phyloP scores from a whole-genome alignment of 1,284 basidiomycete genomes.

The Neonothopanus nambi region DNA sequence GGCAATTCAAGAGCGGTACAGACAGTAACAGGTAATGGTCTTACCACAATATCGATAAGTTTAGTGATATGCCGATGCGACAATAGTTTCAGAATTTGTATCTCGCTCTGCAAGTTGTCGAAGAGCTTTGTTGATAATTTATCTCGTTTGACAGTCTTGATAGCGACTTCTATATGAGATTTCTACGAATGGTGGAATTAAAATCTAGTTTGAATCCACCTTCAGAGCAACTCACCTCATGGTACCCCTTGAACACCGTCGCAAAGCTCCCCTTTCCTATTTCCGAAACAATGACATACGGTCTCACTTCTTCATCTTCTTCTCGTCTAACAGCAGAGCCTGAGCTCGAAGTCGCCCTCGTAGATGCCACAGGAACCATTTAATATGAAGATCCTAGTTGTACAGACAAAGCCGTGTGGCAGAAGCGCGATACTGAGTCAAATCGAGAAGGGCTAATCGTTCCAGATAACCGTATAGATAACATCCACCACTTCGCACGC shows the following conservation, averaged over 20 bases:
- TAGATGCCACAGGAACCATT: no score
- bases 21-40: slow-evolving; percentile 22
- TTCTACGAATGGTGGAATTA: slow-evolving; percentile 53
- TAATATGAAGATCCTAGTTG: no score
- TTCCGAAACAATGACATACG: slow-evolving; percentile 72
- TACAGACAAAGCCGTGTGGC: no score
- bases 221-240: slow-evolving; percentile 61
- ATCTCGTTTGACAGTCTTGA: slow-evolving; percentile 92
- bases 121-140: slow-evolving; percentile 91
- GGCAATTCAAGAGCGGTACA: not conserved
- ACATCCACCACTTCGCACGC: no score
- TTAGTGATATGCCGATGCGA: slow-evolving; percentile 94
- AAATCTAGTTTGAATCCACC: not conserved
- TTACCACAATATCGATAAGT: slow-evolving; percentile 87
- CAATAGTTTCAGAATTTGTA: slow-evolving; percentile 93
- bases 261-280: slow-evolving; percentile 94
- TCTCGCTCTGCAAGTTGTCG: slow-evolving; percentile 97
- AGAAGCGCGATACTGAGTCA: no score
- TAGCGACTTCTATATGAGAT: slow-evolving; percentile 78
- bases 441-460: no score
- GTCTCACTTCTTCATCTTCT: slow-evolving; percentile 68
- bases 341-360: no score
- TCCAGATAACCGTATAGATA: no score
- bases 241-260: slow-evolving; percentile 92
- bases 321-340: no score